Conservation (phyloP, 2,329 filamentous ascomycete genomes). For the Lasiodiplodia sp. region DNA sequence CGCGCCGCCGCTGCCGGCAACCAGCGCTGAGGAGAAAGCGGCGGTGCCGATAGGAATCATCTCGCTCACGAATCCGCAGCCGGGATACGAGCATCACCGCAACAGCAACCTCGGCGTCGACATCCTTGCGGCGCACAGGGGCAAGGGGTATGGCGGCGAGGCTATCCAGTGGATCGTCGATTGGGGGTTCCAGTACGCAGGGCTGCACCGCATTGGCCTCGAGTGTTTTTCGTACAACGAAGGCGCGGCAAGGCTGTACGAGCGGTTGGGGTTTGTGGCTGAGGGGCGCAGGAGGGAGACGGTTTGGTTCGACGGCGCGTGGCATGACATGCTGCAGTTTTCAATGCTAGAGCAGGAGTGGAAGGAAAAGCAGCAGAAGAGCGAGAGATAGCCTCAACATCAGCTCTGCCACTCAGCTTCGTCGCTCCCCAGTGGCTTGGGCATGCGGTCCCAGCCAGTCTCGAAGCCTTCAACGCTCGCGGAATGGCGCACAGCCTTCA, state of each 20-base stretch:
- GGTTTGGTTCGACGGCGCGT: slow-evolving; percentile 54
- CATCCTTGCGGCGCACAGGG: slow-evolving; percentile 45
- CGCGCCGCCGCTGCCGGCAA: not conserved
- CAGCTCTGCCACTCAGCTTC: slow-evolving; percentile 48
- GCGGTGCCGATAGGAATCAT: slow-evolving; percentile 14
- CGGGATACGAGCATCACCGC: slow-evolving; percentile 48
- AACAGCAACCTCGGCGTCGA: slow-evolving; percentile 51
- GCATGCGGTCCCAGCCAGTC: slow-evolving; percentile 61
- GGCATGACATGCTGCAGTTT: not conserved
- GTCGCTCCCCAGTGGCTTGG: slow-evolving; percentile 58
- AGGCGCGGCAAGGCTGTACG: slow-evolving; percentile 53
- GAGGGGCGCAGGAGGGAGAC: slow-evolving; percentile 54
- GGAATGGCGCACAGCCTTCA: slow-evolving; percentile 50
- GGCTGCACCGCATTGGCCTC: slow-evolving; percentile 55
- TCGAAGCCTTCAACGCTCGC: slow-evolving; percentile 49
- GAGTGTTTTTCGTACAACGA: slow-evolving; percentile 53
- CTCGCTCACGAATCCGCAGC: not conserved
- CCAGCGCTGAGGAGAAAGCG: not conserved
- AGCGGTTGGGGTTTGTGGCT: slow-evolving; percentile 53
- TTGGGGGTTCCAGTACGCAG: slow-evolving; percentile 55
- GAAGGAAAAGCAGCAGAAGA: not conserved
- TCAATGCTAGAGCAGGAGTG: slow-evolving; percentile 6
- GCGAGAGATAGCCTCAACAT: not conserved
- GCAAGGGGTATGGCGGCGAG: slow-evolving; percentile 56
- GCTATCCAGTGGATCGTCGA: slow-evolving; percentile 56